phyloP scores from a whole-genome alignment of 2,329 filamentous ascomycete species.

The Fusarium xylarioides region DNA sequence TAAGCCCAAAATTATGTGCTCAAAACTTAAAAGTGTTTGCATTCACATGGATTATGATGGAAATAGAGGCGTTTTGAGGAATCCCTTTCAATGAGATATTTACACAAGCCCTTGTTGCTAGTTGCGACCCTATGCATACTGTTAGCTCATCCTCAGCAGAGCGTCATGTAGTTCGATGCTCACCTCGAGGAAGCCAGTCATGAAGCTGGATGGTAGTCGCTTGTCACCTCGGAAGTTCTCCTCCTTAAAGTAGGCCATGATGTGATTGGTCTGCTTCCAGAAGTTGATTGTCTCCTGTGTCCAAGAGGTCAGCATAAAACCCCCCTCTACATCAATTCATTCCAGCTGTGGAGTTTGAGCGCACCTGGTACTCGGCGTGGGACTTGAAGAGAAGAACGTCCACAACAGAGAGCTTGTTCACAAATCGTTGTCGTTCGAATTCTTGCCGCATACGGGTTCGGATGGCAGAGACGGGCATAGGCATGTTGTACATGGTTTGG shows the following conservation, averaged over 20 bases:
- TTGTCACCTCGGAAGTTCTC: constrained; percentile 81
- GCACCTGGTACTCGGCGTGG: constrained; percentile 92
- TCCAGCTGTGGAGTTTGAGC: constrained; percentile 56
- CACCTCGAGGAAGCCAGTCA: constrained; percentile 94
- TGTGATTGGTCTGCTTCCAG: constrained; percentile 96
- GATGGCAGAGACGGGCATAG: constrained; percentile 85
- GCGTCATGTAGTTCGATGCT: constrained; percentile 42
- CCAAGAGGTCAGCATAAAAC: constrained; percentile 20
- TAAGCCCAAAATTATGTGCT: constrained; percentile 25
- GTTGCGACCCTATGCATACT: constrained; percentile 61
- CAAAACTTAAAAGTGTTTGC: constrained; percentile 15
- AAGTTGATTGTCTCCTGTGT: constrained; percentile 95
- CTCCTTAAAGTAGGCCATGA: constrained; percentile 95
- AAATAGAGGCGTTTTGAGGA: constrained; percentile 47
- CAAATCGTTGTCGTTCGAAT: constrained; percentile 94
- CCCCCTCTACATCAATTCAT: constrained; percentile 54
- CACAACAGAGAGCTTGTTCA: constrained; percentile 86
- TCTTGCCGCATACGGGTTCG: constrained; percentile 96
- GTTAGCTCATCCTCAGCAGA: constrained; percentile 26
- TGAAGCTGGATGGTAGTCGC: constrained; percentile 87
- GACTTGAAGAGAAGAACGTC: constrained; percentile 93
- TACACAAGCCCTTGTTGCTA: constrained; percentile 52
- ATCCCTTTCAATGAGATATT: constrained; percentile 48
- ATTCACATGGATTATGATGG: constrained; percentile 41
- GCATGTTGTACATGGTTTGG: constrained; percentile 95